phyloP scores from a whole-genome alignment of 176 grass and related monocot genomes.

The Pharus latifolius region DNA sequence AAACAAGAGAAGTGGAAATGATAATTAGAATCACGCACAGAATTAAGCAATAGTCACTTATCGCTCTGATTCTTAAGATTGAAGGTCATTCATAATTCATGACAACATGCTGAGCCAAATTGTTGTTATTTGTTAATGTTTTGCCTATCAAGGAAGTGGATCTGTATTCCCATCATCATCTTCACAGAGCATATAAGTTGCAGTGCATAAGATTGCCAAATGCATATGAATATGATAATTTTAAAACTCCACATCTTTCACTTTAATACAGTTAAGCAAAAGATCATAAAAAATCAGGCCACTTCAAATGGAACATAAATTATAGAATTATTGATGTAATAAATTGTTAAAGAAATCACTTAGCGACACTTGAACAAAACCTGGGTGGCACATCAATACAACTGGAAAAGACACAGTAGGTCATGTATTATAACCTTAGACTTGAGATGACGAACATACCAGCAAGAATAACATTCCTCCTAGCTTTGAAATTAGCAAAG shows the following conservation, averaged over 20 bases:
- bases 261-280: not conserved
- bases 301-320: not conserved
- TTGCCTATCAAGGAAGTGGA: no score
- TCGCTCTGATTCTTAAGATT: no score
- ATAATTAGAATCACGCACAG: no score
- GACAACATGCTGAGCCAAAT: no score
- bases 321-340: not conserved
- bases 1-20: no score
- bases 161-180: no score
- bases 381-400: not conserved
- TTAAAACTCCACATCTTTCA: not conserved
- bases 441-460: conserved; percentile 35
- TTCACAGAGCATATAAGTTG: no score
- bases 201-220: no score
- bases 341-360: not conserved
- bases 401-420: not conserved
- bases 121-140: no score
- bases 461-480: conserved; percentile 58
- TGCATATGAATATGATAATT: no score
- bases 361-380: not conserved
- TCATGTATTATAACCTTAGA: not conserved
- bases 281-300: not conserved
- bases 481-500: conserved; percentile 41
- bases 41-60: no score
- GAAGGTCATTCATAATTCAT: no score